Conservation (phyloP, 164 flowering plant species). For the Dillenia suffruticosa region DNA sequence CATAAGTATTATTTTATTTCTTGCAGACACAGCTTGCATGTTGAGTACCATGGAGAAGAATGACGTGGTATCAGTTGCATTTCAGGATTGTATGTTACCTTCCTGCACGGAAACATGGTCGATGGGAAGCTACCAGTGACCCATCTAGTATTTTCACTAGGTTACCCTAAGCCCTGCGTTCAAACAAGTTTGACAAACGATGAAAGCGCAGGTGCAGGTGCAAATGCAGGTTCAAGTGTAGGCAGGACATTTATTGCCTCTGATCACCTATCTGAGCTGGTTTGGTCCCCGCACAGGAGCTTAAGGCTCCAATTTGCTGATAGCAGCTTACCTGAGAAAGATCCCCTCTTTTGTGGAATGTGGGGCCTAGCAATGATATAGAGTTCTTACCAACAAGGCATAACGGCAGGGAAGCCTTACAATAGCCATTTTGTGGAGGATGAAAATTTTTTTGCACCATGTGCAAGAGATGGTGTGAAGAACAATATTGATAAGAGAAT, state of each 20-base stretch:
- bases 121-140: constrained; percentile 25
- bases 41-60: constrained; percentile 12
- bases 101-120: constrained; percentile 28
- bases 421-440: constrained; percentile 13
- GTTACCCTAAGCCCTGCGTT: constrained; percentile 18
- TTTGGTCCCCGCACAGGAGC: constrained; percentile 75
- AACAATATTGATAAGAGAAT: constrained; percentile 14
- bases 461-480: constrained; percentile 6
- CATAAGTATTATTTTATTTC: too few relatives aligned
- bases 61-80: constrained; percentile 12
- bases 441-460: constrained; percentile 12
- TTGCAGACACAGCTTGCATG: constrained; percentile 8
- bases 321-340: constrained; percentile 29
- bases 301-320: constrained; percentile 54
- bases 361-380: constrained; percentile 26
- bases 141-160: constrained; percentile 32
- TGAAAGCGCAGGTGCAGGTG: constrained; percentile 91
- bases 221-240: constrained; percentile 70
- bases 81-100: constrained; percentile 20
- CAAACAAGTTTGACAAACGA: constrained; percentile 17
- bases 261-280: constrained; percentile 65
- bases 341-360: constrained; percentile 28
- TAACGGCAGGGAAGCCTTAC: constrained; percentile 12
- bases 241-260: constrained; percentile 36
- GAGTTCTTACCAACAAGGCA: constrained; percentile 19